These are phyloP conservation scores for Ochetophila trinervis DNA, from an alignment of 306 rosid species.

Conservation along the genomic window DNA sequence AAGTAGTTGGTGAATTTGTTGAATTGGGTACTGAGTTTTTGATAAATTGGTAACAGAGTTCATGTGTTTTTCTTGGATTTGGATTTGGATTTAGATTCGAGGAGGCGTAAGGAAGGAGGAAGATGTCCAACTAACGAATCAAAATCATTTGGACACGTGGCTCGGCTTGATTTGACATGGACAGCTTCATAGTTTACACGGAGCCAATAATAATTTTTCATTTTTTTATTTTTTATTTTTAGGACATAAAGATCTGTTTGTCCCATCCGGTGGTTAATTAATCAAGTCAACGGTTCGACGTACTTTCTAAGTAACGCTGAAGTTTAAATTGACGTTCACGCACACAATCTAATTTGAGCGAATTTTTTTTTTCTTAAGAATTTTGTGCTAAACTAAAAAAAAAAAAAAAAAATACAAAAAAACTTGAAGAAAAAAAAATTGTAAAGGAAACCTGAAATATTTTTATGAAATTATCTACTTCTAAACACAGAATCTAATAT, in stretches of 20 bases:
- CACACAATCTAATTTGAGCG: too few species aligned
- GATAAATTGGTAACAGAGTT: background rate
- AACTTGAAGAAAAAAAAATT: too few species aligned
- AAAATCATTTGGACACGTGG: slow-evolving; percentile 8
- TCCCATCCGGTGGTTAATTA: background rate
- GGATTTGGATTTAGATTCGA: background rate
- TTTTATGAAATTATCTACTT: too few species aligned
- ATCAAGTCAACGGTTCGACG: background rate
- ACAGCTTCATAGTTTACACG: background rate
- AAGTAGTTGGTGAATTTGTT: background rate
- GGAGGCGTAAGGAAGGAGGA: background rate
- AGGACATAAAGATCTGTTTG: background rate
- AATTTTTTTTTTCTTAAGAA: too few species aligned
- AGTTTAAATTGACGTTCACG: too few species aligned
- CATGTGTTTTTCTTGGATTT: background rate
- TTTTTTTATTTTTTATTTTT: too few species aligned
- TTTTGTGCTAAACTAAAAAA: too few species aligned
- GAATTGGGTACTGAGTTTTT: background rate
- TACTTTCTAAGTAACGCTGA: background rate
- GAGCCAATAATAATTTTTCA: background rate
- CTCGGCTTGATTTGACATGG: background rate
- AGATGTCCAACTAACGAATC: background rate
- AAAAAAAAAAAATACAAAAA: too few species aligned
- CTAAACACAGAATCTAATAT: too few species aligned
- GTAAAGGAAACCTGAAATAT: too few species aligned